Conservation (phyloP, 345 rosid genomes). For the Psidium guajava region DNA sequence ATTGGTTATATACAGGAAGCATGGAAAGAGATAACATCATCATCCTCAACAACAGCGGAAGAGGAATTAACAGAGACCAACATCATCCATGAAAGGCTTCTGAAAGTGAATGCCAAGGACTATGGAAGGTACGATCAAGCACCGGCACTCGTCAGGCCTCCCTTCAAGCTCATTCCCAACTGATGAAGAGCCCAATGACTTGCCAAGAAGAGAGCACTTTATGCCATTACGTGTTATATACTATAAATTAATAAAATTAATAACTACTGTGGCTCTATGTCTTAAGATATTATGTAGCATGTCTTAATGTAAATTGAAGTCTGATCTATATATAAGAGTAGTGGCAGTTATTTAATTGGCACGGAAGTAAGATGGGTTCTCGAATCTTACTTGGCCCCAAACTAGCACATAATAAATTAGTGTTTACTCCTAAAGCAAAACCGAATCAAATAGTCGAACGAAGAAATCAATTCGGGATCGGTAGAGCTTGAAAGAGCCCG, state of each 20-base stretch:
- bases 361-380: neutral
- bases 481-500: no score
- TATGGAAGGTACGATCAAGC: constrained; percentile 62
- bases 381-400: neutral
- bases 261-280: neutral
- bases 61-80: neutral
- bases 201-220: neutral
- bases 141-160: constrained; percentile 71
- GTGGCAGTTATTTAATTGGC: neutral
- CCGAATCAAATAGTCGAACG: no score
- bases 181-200: constrained; percentile 13
- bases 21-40: neutral
- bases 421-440: no score
- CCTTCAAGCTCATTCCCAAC: constrained; percentile 88
- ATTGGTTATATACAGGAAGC: neutral
- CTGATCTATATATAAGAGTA: neutral
- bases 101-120: constrained; percentile 52
- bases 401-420: neutral
- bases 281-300: neutral
- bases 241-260: neutral
- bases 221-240: neutral
- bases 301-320: neutral
- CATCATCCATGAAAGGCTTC: constrained; percentile 44
- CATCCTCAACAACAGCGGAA: neutral
- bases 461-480: no score